These are phyloP conservation scores for Gelatoporia subvermispora DNA, from an alignment of 768 basidiomycete genomes.

Conservation along the genomic window DNA sequence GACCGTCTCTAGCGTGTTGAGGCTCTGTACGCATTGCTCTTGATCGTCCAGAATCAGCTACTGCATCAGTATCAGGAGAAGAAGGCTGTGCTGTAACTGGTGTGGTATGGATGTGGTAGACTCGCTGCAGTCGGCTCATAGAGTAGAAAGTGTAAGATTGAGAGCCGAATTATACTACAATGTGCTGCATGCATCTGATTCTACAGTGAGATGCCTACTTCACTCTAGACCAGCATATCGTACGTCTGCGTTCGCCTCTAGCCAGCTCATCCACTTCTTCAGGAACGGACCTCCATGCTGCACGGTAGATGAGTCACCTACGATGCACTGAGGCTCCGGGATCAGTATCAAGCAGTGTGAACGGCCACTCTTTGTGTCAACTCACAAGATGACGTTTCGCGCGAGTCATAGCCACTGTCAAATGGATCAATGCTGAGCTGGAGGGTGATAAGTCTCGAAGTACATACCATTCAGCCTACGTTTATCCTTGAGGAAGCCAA, in stretches of 20 bases:
- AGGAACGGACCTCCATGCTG: slow-evolving; percentile 79
- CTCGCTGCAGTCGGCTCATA: too few species aligned
- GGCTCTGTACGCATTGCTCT: slow-evolving; percentile 51
- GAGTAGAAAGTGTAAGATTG: too few species aligned
- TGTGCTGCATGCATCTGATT: too few species aligned
- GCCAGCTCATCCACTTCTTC: slow-evolving; percentile 86
- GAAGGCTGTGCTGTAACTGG: not conserved
- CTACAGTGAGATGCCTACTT: too few species aligned
- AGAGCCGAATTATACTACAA: too few species aligned
- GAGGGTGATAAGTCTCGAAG: not conserved
- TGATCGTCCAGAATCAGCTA: slow-evolving; percentile 61
- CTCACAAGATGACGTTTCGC: slow-evolving; percentile 83
- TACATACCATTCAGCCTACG: slow-evolving; percentile 80
- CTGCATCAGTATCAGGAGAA: slow-evolving; percentile 24
- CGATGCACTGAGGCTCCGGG: slow-evolving; percentile 59
- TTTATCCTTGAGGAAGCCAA: slow-evolving; percentile 93
- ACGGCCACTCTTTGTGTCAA: slow-evolving; percentile 9
- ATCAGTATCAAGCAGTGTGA: not conserved
- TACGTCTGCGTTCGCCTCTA: slow-evolving; percentile 88
- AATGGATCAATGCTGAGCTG: not conserved
- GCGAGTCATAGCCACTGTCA: slow-evolving; percentile 83
- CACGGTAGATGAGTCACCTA: slow-evolving; percentile 93
- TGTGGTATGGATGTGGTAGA: too few species aligned
- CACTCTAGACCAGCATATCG: slow-evolving; percentile 72
- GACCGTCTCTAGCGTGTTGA: slow-evolving; percentile 45